Base-by-base conservation (phyloP, 306 rosid species). In the Lathyrus tuberosus region DNA sequence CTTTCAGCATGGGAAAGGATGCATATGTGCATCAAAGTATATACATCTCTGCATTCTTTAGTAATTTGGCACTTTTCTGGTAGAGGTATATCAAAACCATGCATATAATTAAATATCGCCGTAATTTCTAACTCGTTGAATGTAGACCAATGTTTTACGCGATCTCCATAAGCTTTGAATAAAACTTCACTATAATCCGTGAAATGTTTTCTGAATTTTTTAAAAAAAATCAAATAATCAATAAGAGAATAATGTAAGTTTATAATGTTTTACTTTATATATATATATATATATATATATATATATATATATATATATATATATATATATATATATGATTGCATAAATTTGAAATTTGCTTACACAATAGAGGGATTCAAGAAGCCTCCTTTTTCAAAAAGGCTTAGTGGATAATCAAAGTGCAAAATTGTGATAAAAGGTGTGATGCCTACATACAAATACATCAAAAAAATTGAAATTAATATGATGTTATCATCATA, bases 141-240 rank as follows among this genome's bases (percentile, higher is more conserved):
- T 5, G 88, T 80, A 20, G 71, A 31, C 85, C 88, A 78, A 64
- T 78, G 49, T 51, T 81, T 78, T 22, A 84, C 88, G 64, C 85
- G 72, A 30, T 81, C 88, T 42, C 88, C 85, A 11, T 62, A 84
- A 0, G 20, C 3, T 17, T 64, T 51, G 65, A 78, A 84, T 41
- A 72, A 58, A 26, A 81, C 20, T 1, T 81, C 82, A 47, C 78
- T 22, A 13, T 78, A 78, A 58, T 78, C 79, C 28, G 64, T 71
- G 64, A 31, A 78, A 56, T 74, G 61, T 58, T 71, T 62, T 70
- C 88, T 84, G 74, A 43, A 67, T 35, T 67, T 18, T 2, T 8
- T 30, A 11, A 4, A 9, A 3, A 8, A n/a, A 11, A 10, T 4
- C 17, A 62, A 62, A 13, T 8, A 44, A 56, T 22, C 5, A 67